These are phyloP conservation scores for Cadophora sp. DNA, from an alignment of 2,329 filamentous ascomycete species.

Conservation along the genomic window DNA sequence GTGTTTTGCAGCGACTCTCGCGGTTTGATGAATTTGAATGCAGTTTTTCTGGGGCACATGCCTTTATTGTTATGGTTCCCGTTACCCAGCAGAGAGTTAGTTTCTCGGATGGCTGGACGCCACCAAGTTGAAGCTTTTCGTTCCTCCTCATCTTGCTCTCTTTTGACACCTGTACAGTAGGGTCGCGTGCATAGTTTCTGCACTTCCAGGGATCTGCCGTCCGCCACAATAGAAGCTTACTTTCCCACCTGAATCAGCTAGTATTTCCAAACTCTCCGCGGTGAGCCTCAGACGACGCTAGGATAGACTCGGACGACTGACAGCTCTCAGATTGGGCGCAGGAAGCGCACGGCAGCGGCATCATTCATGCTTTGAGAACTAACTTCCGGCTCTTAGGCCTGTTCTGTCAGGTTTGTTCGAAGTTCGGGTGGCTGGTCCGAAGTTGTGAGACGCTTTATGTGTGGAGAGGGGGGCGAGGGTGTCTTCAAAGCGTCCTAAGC, in stretches of 20 bases:
- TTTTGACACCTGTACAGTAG: too few relatives aligned
- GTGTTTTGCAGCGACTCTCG: not conserved
- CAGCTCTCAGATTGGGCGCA: slow-evolving; percentile 4
- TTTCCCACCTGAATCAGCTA: slow-evolving; percentile 12
- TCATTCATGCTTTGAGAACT: slow-evolving; percentile 11
- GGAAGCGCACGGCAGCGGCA: not conserved
- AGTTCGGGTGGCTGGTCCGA: slow-evolving; percentile 16
- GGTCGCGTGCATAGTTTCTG: not conserved
- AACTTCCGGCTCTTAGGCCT: not conserved
- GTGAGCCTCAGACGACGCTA: slow-evolving; percentile 8
- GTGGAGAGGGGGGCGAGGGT: slow-evolving; percentile 6
- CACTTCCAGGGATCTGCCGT: not conserved
- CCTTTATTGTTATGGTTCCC: too few relatives aligned
- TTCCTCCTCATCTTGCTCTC: not conserved
- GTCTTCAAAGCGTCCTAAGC: slow-evolving; percentile 12
- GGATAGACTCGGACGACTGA: not conserved
- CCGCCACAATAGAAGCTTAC: slow-evolving; percentile 17
- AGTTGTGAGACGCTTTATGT: slow-evolving; percentile 13
- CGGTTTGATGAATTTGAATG: too few relatives aligned
- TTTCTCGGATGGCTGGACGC: not conserved
- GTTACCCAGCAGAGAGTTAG: not conserved
- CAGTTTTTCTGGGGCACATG: not conserved
- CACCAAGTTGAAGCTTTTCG: slow-evolving; percentile 1
- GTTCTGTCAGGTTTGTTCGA: not conserved
- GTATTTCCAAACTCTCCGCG: slow-evolving; percentile 10